Percentiles rank a stretch among this genome's conserved stretches.
phyloP scores from a whole-genome alignment of 2,329 filamentous ascomycete species.

The Cladosporium cucumerinum region DNA sequence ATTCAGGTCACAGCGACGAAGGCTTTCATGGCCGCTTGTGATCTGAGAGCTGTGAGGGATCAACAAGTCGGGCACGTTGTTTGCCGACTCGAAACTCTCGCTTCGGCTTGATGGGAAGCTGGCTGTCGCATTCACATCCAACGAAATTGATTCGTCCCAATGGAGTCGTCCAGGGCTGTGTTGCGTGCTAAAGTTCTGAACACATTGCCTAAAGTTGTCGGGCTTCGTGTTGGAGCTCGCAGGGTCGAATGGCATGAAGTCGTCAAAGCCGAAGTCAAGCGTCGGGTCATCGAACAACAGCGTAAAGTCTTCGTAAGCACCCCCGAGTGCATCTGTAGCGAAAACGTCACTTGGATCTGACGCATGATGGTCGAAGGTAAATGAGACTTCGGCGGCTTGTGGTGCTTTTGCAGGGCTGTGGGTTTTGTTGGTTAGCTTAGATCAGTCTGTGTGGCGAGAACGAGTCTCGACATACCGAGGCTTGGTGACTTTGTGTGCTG shows the following conservation, averaged over 20 bases:
- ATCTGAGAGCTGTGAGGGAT: not conserved
- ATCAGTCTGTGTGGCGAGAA: slow-evolving; percentile 1
- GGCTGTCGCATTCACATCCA: not conserved
- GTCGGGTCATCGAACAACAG: slow-evolving; percentile 26
- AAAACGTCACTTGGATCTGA: slow-evolving; percentile 1
- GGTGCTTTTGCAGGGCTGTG: not conserved
- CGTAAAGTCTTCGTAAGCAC: slow-evolving; percentile 28
- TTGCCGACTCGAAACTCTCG: not conserved
- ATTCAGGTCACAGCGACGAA: not conserved
- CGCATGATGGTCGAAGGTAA: not conserved
- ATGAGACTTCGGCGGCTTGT: not conserved
- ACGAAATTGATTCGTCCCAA: not conserved
- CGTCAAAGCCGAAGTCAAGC: slow-evolving; percentile 23
- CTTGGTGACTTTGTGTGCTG: slow-evolving; percentile 23
- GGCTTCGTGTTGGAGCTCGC: not conserved
- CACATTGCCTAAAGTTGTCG: slow-evolving; percentile 3
- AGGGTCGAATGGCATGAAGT: slow-evolving; percentile 16
- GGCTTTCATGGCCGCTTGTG: not conserved
- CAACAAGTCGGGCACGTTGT: not conserved
- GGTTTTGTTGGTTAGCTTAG: not conserved
- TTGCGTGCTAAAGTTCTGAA: not conserved
- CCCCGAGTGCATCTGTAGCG: not conserved
- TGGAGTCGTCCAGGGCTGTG: not conserved
- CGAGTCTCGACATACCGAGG: slow-evolving; percentile 14
- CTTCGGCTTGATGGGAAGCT: not conserved